Evolutionary conservation across 345 rosid genomes (phyloP).

Genomic region (Lepidium sativum): DNA sequence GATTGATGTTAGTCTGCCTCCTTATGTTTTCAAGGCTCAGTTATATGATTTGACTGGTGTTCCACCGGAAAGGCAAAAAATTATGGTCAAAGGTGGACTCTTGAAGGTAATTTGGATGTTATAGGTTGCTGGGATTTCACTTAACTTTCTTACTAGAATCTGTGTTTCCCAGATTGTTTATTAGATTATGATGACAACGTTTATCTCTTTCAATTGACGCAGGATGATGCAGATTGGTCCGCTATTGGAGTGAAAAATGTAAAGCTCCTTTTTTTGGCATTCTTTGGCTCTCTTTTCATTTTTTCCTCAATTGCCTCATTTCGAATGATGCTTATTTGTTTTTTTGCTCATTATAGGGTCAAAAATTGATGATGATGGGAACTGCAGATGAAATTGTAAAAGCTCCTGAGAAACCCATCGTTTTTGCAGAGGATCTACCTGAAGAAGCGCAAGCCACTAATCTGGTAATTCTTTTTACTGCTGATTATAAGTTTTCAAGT

Average conservation of each 20-base stretch:
- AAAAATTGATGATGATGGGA: constrained; percentile 99
- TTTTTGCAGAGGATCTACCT: constrained; percentile 94
- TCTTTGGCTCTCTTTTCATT: background rate
- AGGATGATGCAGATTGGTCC: constrained; percentile 96
- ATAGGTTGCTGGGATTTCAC: background rate
- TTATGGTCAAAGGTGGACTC: constrained; percentile 94
- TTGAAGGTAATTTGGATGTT: constrained; percentile 47
- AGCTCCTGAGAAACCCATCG: constrained; percentile 90
- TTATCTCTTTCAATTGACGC: constrained; percentile 9
- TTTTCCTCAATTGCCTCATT: background rate
- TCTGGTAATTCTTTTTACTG: constrained; percentile 34
- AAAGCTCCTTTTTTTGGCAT: background rate
- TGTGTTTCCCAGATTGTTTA: background rate
- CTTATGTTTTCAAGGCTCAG: constrained; percentile 84
- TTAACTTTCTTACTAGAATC: background rate
- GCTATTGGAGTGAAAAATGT: constrained; percentile 77
- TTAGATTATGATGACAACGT: background rate
- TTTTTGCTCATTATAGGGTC: constrained; percentile 48
- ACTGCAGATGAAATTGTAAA: constrained; percentile 93
- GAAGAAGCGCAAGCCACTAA: constrained; percentile 82
- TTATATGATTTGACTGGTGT: constrained; percentile 87
- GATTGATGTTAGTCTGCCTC: constrained; percentile 68
- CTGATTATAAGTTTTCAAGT: no score
- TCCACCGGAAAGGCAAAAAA: constrained; percentile 94
- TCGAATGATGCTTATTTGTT: background rate